These are phyloP conservation scores for Pogostemon cablin DNA, from an alignment of 257 asterid genomes.

Conservation along the genomic window DNA sequence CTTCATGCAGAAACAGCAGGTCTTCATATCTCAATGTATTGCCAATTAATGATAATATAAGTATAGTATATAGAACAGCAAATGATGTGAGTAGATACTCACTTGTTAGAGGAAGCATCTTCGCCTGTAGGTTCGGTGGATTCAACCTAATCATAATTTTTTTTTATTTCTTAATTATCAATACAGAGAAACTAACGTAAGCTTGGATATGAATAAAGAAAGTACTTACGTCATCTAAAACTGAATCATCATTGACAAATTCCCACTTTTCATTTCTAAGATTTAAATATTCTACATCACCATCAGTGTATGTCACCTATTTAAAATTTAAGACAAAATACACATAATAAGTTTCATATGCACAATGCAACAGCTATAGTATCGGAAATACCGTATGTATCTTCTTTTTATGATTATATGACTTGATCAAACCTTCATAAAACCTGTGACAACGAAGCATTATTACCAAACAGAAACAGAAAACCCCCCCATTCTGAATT, in stretches of 20 bases:
- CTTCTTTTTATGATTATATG: not conserved
- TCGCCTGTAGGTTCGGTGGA: slow-evolving; percentile 1
- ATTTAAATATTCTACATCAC: slow-evolving; percentile 11
- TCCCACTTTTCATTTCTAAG: slow-evolving; percentile 10
- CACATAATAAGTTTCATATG: slow-evolving; percentile 11
- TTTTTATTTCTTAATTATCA: not conserved
- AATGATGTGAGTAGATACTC: slow-evolving; percentile 5
- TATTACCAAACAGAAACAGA: slow-evolving; percentile 10
- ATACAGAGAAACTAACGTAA: not conserved
- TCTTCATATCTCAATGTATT: not conserved
- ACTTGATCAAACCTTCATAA: slow-evolving; percentile 11
- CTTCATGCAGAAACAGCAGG: not conserved
- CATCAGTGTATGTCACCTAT: slow-evolving; percentile 13
- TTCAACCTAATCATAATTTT: not conserved
- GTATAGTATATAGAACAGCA: not conserved
- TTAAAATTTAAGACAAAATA: not conserved
- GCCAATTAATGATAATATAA: not conserved
- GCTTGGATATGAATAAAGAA: not conserved
- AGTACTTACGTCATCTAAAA: slow-evolving; percentile 12
- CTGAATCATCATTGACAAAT: slow-evolving; percentile 7
- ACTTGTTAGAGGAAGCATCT: slow-evolving; percentile 26
- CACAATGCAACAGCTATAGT: not conserved
- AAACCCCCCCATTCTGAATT: not conserved
- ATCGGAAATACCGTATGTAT: slow-evolving; percentile 6
- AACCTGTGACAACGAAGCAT: slow-evolving; percentile 17